A percentile compares a stretch with the other conserved stretches of the same genome.
These are phyloP conservation scores for Entomophthora muscae DNA, from an alignment of 371 early-diverging fungal genomes.

Conservation along the genomic window DNA sequence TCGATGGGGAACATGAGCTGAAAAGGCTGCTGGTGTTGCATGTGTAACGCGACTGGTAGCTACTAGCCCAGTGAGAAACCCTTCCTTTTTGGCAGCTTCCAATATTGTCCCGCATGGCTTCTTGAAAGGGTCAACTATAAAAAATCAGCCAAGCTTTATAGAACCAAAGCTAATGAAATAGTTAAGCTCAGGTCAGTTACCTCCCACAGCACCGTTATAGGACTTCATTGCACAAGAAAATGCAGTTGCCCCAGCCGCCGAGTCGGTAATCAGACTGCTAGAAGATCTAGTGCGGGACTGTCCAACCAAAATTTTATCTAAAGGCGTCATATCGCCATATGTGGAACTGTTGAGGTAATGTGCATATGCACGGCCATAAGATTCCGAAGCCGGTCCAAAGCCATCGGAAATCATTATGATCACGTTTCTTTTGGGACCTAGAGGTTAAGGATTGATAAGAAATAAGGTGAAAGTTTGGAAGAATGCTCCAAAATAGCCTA, in stretches of 20 bases:
- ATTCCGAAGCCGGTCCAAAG: conserved; percentile 86
- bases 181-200: conserved; percentile 15
- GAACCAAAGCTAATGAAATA: background rate
- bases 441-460: background rate
- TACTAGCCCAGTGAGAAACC: conserved; percentile 75
- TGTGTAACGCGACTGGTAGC: conserved; percentile 86
- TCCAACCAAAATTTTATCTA: conserved; percentile 80
- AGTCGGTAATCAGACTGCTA: conserved; percentile 72
- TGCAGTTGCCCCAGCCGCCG: conserved; percentile 92
- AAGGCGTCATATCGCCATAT: conserved; percentile 25
- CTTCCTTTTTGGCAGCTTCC: conserved; percentile 72
- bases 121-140: conserved; percentile 30
- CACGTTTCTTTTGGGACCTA: conserved; percentile 34
- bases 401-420: conserved; percentile 90
- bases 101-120: conserved; percentile 79
- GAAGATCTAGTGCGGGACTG: conserved; percentile 70
- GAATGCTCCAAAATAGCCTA: background rate
- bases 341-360: conserved; percentile 30
- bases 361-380: conserved; percentile 64
- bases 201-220: conserved; percentile 77
- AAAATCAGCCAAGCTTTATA: conserved; percentile 1
- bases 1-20: conserved; percentile 60
- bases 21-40: conserved; percentile 64
- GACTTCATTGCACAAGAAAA: conserved; percentile 70
- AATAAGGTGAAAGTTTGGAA: background rate